Evolutionary conservation across 768 basidiomycete genomes (phyloP).

Genomic region (Tricholoma matsutake): DNA sequence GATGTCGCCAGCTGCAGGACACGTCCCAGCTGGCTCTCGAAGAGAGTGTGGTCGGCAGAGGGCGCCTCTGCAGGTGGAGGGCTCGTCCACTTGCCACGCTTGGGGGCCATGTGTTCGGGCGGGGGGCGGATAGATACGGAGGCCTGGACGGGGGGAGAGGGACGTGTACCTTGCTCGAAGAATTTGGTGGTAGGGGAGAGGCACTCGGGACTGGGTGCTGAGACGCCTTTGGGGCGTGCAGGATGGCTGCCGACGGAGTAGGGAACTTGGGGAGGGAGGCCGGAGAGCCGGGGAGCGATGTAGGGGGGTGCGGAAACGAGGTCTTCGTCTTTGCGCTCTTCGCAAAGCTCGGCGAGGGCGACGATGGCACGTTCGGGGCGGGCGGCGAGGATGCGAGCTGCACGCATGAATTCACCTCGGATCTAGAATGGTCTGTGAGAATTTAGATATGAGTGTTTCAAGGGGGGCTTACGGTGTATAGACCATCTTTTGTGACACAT

Average conservation of each 20-base stretch:
- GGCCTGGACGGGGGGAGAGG: conserved; percentile 25
- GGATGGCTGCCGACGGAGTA: conserved; percentile 66
- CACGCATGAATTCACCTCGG: conserved; percentile 98
- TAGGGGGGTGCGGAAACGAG: conserved; percentile 49
- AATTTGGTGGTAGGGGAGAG: conserved; percentile 54
- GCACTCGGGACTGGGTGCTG: conserved; percentile 36
- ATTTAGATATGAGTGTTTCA: conserved; percentile 1
- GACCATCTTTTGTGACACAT: conserved; percentile 93
- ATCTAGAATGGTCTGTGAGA: conserved; percentile 51
- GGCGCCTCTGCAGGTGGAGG: conserved; percentile 79
- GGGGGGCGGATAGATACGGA: conserved; percentile 42
- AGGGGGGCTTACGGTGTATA: conserved; percentile 72
- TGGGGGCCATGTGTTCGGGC: conserved; percentile 80
- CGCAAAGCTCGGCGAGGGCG: conserved; percentile 86
- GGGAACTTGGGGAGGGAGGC: conserved; percentile 67
- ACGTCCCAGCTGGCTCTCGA: conserved; percentile 64
- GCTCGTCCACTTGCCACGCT: conserved; percentile 79
- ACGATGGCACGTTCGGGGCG: conserved; percentile 80
- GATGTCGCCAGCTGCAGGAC: conserved; percentile 68
- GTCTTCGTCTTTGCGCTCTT: conserved; percentile 77
- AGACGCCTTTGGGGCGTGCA: conserved; percentile 42
- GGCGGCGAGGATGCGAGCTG: conserved; percentile 75
- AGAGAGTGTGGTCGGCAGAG: conserved; percentile 58
- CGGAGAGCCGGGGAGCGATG: conserved; percentile 37
- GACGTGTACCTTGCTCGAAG: conserved; percentile 39